Base-by-base conservation (phyloP, 495 filamentous ascomycete genomes). In the Chaetomidium leptoderma region DNA sequence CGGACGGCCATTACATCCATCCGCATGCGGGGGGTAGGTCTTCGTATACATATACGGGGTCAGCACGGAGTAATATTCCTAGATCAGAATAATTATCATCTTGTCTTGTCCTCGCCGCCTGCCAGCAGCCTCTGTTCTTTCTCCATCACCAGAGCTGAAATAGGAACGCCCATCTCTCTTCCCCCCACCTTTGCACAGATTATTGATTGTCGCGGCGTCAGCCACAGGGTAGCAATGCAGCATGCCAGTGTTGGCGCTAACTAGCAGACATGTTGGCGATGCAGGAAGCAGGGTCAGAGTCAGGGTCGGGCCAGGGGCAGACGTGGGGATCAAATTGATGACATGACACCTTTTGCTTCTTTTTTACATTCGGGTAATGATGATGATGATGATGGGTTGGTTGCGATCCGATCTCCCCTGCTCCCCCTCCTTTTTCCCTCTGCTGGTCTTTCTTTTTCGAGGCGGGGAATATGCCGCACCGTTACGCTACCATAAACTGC, bases 171-270 rank as follows among this genome's bases (percentile, higher is more conserved):
- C 40, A n/a, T 19, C 19, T n/a, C 19, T 19, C n/a, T 24, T 17
- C 7, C 9, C 21, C 17, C 39, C 39, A 42, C 35, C 35, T 37
- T 43, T 21, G 13, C 13, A 27, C 3, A 17, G 24, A 23, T 50
- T 50, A 24, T 21, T 35, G 47, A 30, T 23, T 46, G 32, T 30
- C 35, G 47, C 32, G 2, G 17, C 8, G 17, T 50, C 29, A 37
- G 48, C 48, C 48, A 52, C 48, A 52, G 6, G 48, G 48, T 52
- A 21, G 48, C 48, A 52, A 52, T 39, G 48, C 48, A 52, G 47
- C 47, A 50, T 50, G 47, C 44, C 5, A 23, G 13, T 8, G 44
- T 30, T 29, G 26, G 44, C 26, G 44, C 29, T 27, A 29, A 14
- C 26, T n/a, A n/a, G n/a, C n/a, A n/a, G n/a, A n/a, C 10, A 45